Evolutionary conservation across 257 asterid species (phyloP), one percentile per base, ranked within the genome.

Genomic region (Fraxinus pennsylvanica): DNA sequence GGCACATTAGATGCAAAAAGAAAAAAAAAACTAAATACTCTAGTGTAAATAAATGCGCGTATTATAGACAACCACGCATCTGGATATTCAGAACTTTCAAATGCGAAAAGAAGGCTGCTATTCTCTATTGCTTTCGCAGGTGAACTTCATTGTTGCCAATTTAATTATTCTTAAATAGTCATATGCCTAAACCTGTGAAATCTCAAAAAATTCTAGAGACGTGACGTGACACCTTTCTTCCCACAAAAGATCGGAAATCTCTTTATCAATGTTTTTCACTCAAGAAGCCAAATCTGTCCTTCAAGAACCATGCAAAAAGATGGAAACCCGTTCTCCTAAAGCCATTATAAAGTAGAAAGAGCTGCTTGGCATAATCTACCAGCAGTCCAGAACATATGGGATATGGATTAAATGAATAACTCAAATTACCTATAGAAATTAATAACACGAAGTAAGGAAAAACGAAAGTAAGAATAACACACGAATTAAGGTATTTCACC

Each of bases 201-300:
- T 32, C 36, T 30, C 17, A 27, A n/a, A 41, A 25, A 33, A 22
- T 57, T 35, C 39, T 6, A 35, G 59, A 54, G 43, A 78, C 3
- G 52, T 43, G 52, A 43, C 4, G 32, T 52, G 72, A 38, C 81
- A 50, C 25, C 41, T 14, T 52, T 70, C 73, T 78, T 6, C 3
- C 68, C 54, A 33, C 9, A 63, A 75, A 38, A 30, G 52, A 12
- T 35, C 38, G 19, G 21, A 75, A 22, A 38, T 61, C 27, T 21
- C 35, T n/a, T 29, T 30, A 27, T 76, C 50, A 45, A 39, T 30
- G 68, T n/a, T 59, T n/a, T n/a, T 70, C 47, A 29, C 76, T 54
- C 65, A 71, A 27, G 38, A 57, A 71, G 47, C 25, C 65, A 29
- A 78, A 57, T 35, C 63, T 6, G 66, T 22, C 13, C 39, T 50